phyloP scores from a whole-genome alignment of 768 basidiomycete species.

The Kwoniella bestiolae region DNA sequence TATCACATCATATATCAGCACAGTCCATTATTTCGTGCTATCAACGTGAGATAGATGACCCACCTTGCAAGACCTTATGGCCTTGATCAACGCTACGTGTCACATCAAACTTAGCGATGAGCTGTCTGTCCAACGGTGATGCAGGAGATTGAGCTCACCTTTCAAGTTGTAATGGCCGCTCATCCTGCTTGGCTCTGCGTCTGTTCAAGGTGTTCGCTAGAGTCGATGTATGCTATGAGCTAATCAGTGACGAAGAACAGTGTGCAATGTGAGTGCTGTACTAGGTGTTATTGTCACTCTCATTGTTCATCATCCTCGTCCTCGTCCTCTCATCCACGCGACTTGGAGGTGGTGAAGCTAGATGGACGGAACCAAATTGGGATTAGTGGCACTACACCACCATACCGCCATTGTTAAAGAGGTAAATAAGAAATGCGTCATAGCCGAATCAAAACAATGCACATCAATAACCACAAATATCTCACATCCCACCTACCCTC shows the following conservation, averaged over 20 bases:
- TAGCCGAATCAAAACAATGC: neutral
- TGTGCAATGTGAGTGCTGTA: too few relatives aligned
- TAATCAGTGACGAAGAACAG: too few relatives aligned
- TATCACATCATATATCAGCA: slow-evolving; percentile 28
- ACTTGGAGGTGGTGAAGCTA: neutral
- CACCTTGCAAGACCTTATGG: slow-evolving; percentile 95
- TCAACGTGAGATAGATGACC: too few relatives aligned
- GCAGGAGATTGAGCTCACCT: slow-evolving; percentile 31
- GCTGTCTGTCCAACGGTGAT: neutral
- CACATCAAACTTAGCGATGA: neutral
- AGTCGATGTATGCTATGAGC: neutral
- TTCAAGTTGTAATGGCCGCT: slow-evolving; percentile 59
- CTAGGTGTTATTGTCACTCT: neutral
- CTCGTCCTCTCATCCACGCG: slow-evolving; percentile 9
- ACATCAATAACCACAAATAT: neutral
- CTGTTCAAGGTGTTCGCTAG: neutral
- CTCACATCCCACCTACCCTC: slow-evolving; percentile 14
- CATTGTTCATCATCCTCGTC: neutral
- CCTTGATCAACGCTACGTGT: slow-evolving; percentile 86
- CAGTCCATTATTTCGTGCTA: too few relatives aligned
- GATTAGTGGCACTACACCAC: slow-evolving; percentile 1
- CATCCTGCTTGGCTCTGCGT: slow-evolving; percentile 16
- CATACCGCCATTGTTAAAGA: too few relatives aligned
- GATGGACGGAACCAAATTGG: neutral
- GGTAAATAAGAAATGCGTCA: slow-evolving; percentile 4